Conservation (phyloP, 75 land plant species). For the Chamaecyparis obtusa region DNA sequence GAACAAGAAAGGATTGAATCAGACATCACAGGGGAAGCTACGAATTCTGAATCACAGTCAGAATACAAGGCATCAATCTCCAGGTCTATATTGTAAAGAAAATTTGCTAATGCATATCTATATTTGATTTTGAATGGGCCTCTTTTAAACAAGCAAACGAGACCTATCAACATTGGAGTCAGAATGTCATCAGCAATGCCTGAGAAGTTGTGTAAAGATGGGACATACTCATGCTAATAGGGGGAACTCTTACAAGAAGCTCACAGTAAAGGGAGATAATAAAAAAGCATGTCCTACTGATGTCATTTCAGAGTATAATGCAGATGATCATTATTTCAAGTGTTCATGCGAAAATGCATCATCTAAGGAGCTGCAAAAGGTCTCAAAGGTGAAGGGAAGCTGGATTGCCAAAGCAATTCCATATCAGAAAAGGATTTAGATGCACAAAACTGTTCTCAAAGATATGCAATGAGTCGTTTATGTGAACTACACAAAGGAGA, state of each 20-base stretch:
- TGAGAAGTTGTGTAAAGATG: background rate
- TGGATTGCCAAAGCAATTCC: background rate
- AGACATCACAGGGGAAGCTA: too few relatives aligned
- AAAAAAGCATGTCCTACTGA: background rate
- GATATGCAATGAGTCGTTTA: slow-evolving; percentile 8
- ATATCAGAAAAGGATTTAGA: background rate
- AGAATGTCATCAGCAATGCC: background rate
- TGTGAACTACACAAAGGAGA: slow-evolving; percentile 11
- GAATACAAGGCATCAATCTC: background rate
- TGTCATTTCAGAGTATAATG: background rate
- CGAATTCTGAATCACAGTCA: too few relatives aligned
- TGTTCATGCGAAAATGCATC: background rate
- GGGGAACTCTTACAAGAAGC: background rate
- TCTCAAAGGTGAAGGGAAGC: slow-evolving; percentile 5
- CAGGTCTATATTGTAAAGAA: background rate
- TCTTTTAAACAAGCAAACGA: background rate
- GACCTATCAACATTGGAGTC: background rate
- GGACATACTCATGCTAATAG: slow-evolving; percentile 5
- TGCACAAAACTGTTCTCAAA: background rate
- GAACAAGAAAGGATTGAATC: too few relatives aligned
- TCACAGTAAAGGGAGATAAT: background rate
- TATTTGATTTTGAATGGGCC: background rate
- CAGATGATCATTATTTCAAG: slow-evolving; percentile 1
- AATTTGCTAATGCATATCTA: background rate
- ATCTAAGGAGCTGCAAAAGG: slow-evolving; percentile 5